phyloP scores from a whole-genome alignment of 2,329 filamentous ascomycete species.

The Aspergillus fumigatus region DNA sequence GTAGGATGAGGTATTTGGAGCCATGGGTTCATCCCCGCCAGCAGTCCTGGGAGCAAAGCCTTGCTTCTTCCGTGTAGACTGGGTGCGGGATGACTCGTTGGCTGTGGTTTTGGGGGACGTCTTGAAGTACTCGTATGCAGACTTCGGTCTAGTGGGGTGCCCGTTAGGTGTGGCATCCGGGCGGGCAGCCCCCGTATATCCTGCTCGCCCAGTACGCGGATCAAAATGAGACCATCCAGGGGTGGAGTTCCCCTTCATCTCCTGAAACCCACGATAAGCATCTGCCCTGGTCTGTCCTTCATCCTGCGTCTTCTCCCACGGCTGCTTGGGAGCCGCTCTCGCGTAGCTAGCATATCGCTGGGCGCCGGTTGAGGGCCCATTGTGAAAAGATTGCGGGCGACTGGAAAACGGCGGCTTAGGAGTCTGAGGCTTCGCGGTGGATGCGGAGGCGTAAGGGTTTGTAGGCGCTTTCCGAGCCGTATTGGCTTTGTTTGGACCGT shows the following conservation, averaged over 20 bases:
- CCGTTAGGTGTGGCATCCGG: slow-evolving; percentile 19
- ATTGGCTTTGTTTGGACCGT: slow-evolving; percentile 26
- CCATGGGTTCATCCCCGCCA: slow-evolving; percentile 57
- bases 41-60: slow-evolving; percentile 57
- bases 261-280: slow-evolving; percentile 42
- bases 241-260: slow-evolving; percentile 35
- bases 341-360: slow-evolving; percentile 40
- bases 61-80: slow-evolving; percentile 47
- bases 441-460: slow-evolving; percentile 18
- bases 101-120: slow-evolving; percentile 28
- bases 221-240: slow-evolving; percentile 40
- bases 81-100: slow-evolving; percentile 32
- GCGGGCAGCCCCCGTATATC: slow-evolving; percentile 15
- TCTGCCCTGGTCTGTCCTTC: slow-evolving; percentile 40
- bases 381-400: slow-evolving; percentile 20
- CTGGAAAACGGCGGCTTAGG: slow-evolving; percentile 18
- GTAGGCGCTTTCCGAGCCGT: slow-evolving; percentile 27
- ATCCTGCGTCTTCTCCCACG: slow-evolving; percentile 36
- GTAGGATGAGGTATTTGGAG: slow-evolving; percentile 50
- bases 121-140: slow-evolving; percentile 38
- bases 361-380: slow-evolving; percentile 33
- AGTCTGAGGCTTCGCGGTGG: slow-evolving; percentile 20
- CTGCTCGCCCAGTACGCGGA: slow-evolving; percentile 31
- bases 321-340: slow-evolving; percentile 35
- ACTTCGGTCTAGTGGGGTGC: slow-evolving; percentile 29